Evolutionary conservation across 352 stramenopile species (phyloP).

Genomic region (Thalassiosira exigua): DNA sequence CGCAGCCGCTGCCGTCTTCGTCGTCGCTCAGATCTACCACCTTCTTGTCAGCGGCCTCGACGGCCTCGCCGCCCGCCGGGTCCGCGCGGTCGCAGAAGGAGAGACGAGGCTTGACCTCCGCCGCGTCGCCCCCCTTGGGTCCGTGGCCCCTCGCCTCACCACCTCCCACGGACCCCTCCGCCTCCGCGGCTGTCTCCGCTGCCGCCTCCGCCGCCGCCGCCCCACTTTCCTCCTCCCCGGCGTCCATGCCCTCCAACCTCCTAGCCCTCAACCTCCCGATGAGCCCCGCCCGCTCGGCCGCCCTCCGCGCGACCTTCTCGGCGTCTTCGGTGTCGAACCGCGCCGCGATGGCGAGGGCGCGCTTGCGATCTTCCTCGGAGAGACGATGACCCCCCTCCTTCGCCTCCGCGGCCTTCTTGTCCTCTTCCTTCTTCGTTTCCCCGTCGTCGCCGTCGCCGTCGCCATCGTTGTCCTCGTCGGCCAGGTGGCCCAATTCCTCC

Average conservation of each 20-base stretch:
- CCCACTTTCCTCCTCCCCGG: slow-evolving; percentile 16
- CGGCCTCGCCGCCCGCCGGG: neutral
- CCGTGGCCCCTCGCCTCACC: neutral
- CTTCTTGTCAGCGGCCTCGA: neutral
- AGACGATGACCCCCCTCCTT: slow-evolving; percentile 25
- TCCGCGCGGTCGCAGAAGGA: neutral
- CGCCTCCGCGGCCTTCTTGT: slow-evolving; percentile 50
- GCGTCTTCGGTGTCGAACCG: slow-evolving; percentile 81
- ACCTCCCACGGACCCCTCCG: slow-evolving; percentile 16
- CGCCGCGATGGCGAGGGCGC: slow-evolving; percentile 68
- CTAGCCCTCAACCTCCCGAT: slow-evolving; percentile 66
- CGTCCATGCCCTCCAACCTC: slow-evolving; percentile 62
- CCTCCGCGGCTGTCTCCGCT: slow-evolving; percentile 10
- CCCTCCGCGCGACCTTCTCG: slow-evolving; percentile 58
- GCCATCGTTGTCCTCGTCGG: slow-evolving; percentile 31
- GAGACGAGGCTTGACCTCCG: neutral
- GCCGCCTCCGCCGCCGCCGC: neutral
- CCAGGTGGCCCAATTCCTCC: slow-evolving; percentile 28
- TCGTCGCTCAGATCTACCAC: slow-evolving; percentile 2
- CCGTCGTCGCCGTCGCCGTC: slow-evolving; percentile 43
- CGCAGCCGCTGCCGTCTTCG: slow-evolving; percentile 16
- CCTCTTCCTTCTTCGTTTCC: slow-evolving; percentile 65
- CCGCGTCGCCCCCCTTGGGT: neutral
- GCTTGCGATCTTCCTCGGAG: slow-evolving; percentile 64
- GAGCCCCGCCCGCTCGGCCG: slow-evolving; percentile 67